Conservation (phyloP, 1,284 basidiomycete species). For the Abortiporus biennis region DNA sequence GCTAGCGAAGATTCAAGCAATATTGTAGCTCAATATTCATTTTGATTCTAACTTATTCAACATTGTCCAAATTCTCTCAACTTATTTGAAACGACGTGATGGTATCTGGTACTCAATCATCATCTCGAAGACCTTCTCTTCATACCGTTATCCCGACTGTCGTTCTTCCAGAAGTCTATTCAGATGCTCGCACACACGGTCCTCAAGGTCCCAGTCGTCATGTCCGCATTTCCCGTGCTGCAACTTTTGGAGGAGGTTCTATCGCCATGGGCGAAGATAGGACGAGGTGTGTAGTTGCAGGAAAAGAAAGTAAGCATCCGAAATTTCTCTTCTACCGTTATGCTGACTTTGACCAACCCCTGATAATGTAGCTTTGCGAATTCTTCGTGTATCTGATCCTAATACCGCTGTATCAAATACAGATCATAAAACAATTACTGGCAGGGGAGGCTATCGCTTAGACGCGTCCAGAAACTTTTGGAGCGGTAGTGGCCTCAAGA, state of each 20-base stretch:
- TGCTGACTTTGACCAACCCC: neutral
- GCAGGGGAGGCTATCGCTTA: slow-evolving; percentile 54
- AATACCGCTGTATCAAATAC: slow-evolving; percentile 22
- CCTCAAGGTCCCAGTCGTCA: slow-evolving; percentile 40
- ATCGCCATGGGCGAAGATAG: slow-evolving; percentile 66
- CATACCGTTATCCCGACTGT: slow-evolving; percentile 11
- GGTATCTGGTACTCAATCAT: neutral
- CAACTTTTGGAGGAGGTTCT: slow-evolving; percentile 52
- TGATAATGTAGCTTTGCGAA: slow-evolving; percentile 49
- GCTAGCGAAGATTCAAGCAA: too few species aligned
- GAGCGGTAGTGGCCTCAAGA: slow-evolving; percentile 67
- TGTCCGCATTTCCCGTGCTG: slow-evolving; percentile 51
- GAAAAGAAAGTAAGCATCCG: slow-evolving; percentile 57
- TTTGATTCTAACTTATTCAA: too few species aligned
- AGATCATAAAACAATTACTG: slow-evolving; percentile 48
- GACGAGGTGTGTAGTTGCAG: slow-evolving; percentile 59
- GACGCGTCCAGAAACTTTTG: slow-evolving; percentile 69
- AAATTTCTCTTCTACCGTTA: slow-evolving; percentile 11
- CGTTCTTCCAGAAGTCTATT: slow-evolving; percentile 25
- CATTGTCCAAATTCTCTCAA: too few species aligned
- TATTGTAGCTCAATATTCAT: too few species aligned
- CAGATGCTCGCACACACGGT: slow-evolving; percentile 39
- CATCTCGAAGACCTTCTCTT: slow-evolving; percentile 17
- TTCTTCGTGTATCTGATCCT: slow-evolving; percentile 52
- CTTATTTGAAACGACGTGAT: too few species aligned